A percentile compares a stretch with the other conserved stretches of the same genome.
Evolutionary conservation across 768 basidiomycete species (phyloP).

Genomic region (Boletus fagicola): DNA sequence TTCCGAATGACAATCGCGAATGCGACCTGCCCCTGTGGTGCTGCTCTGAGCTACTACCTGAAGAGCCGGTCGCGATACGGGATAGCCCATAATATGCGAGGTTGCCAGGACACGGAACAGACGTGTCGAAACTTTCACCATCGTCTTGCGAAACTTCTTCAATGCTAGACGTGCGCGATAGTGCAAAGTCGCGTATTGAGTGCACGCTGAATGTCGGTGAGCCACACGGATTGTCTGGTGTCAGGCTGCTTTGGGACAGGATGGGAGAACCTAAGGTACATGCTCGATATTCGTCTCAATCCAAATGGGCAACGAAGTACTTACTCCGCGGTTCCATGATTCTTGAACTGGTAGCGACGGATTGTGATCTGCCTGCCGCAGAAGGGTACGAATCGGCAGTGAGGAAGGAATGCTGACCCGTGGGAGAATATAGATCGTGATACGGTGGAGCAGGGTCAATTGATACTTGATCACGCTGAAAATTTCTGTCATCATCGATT

Average conservation of each 20-base stretch:
- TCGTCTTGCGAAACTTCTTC: conserved; percentile 41
- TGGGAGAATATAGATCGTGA: conserved; percentile 10
- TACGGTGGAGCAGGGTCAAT: conserved; percentile 36
- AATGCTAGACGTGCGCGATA: conserved; percentile 43
- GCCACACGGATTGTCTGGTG: conserved; percentile 1
- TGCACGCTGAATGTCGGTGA: conserved; percentile 13
- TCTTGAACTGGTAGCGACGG: conserved; percentile 13
- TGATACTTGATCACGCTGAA: background rate
- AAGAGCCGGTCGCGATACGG: conserved; percentile 15
- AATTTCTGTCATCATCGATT: background rate
- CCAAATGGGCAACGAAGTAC: background rate
- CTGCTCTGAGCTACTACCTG: conserved; percentile 19
- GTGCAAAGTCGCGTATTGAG: conserved; percentile 5
- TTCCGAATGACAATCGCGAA: conserved; percentile 55
- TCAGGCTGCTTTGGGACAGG: background rate
- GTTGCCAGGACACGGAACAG: background rate
- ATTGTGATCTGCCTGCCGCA: conserved; percentile 3
- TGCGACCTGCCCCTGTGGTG: conserved; percentile 35
- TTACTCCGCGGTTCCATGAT: conserved; percentile 10
- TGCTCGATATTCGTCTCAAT: background rate
- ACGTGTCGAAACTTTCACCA: conserved; percentile 12
- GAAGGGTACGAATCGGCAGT: background rate
- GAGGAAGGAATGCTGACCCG: background rate
- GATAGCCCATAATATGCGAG: conserved; percentile 17
- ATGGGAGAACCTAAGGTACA: conserved; percentile 11